Evolutionary conservation across 176 grass and related monocot genomes (phyloP).

Genomic region (Typha latifolia): DNA sequence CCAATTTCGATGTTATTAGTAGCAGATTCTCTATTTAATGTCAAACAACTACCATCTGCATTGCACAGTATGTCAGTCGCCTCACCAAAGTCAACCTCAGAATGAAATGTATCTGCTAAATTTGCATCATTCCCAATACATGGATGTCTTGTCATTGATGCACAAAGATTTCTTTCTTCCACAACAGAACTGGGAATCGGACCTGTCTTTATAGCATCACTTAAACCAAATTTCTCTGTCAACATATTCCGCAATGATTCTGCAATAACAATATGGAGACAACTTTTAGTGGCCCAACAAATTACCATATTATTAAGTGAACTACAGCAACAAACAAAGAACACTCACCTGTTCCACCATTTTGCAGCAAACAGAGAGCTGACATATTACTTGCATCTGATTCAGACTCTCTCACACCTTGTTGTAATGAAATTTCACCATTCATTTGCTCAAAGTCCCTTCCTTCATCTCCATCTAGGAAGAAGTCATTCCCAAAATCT

Average conservation of each 20-base stretch:
- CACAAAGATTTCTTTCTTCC: constrained; percentile 28
- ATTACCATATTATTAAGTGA: not conserved
- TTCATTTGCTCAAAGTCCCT: constrained; percentile 24
- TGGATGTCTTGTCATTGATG: constrained; percentile 15
- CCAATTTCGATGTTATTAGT: constrained; percentile 17
- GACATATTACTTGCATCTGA: constrained; percentile 23
- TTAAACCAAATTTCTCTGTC: constrained; percentile 36
- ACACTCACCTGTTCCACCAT: not conserved
- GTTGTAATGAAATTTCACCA: constrained; percentile 20
- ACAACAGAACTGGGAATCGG: constrained; percentile 23
- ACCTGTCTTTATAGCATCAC: constrained; percentile 23
- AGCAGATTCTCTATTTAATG: constrained; percentile 15
- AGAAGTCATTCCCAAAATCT: constrained; percentile 24
- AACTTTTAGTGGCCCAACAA: constrained; percentile 8
- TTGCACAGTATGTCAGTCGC: constrained; percentile 34
- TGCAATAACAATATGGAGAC: constrained; percentile 17
- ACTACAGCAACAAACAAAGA: constrained; percentile 1
- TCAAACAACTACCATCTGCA: constrained; percentile 34
- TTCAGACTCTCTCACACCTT: constrained; percentile 16
- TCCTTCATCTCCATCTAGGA: constrained; percentile 19
- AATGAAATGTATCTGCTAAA: constrained; percentile 26
- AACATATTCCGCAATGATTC: constrained; percentile 27
- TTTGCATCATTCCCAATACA: constrained; percentile 15
- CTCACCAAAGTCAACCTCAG: constrained; percentile 26
- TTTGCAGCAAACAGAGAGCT: constrained; percentile 14